Conservation (phyloP, 140 eudicot species). For the Stevia rebaudiana region DNA sequence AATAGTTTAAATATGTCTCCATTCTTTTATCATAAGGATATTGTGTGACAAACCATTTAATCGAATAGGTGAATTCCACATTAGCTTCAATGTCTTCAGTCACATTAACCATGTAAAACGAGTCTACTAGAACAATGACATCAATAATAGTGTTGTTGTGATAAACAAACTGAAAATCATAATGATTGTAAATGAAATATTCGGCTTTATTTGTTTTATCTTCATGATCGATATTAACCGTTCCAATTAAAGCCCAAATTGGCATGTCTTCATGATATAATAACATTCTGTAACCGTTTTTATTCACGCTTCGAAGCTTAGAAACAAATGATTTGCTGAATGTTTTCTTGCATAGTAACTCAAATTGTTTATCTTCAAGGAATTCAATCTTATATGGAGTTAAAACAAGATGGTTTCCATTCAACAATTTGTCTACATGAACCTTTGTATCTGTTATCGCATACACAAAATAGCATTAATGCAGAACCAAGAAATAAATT, state of each 20-base stretch:
- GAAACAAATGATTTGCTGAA: slow-evolving; percentile 32
- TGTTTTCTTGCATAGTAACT: slow-evolving; percentile 39
- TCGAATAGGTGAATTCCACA: slow-evolving; percentile 27
- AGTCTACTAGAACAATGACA: not conserved
- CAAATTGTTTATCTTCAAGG: slow-evolving; percentile 29
- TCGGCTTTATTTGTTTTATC: slow-evolving; percentile 2
- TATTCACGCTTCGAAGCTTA: slow-evolving; percentile 26
- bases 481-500: not conserved
- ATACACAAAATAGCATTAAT: not conserved
- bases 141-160: slow-evolving; percentile 29
- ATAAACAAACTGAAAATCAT: slow-evolving; percentile 19
- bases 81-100: slow-evolving; percentile 31
- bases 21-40: slow-evolving; percentile 24
- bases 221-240: not conserved
- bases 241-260: slow-evolving; percentile 32
- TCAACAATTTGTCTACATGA: slow-evolving; percentile 31
- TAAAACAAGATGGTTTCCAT: slow-evolving; percentile 36
- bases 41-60: slow-evolving; percentile 25
- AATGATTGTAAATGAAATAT: slow-evolving; percentile 26
- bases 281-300: slow-evolving; percentile 21
- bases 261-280: slow-evolving; percentile 36
- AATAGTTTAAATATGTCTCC: slow-evolving; percentile 5
- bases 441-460: slow-evolving; percentile 30
- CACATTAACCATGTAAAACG: not conserved
- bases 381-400: slow-evolving; percentile 33